Evolutionary conservation across 2,329 filamentous ascomycete species (phyloP).

Genomic region (Drechslera avenae): DNA sequence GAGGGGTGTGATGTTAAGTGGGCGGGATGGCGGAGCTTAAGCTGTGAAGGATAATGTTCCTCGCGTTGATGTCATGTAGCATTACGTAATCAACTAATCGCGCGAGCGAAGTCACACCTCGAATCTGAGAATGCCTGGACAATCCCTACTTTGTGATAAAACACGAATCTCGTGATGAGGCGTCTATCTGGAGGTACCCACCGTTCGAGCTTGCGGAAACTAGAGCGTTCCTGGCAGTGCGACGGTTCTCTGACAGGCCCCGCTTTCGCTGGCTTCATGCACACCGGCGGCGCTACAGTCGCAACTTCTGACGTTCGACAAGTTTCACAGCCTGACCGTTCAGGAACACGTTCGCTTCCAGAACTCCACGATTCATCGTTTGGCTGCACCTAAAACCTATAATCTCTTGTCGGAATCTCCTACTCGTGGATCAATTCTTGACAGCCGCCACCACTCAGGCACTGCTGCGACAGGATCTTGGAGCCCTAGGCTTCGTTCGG

Average conservation of each 20-base stretch:
- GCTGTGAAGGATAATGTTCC: neutral
- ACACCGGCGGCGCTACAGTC: slow-evolving; percentile 13
- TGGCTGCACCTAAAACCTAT: slow-evolving; percentile 23
- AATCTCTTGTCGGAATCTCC: slow-evolving; percentile 7
- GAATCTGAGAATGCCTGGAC: neutral
- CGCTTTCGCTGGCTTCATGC: slow-evolving; percentile 30
- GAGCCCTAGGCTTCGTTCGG: slow-evolving; percentile 15
- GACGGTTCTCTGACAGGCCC: slow-evolving; percentile 20
- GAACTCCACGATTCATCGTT: slow-evolving; percentile 9
- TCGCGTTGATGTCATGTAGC: neutral
- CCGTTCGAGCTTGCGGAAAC: neutral
- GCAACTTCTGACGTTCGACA: slow-evolving; percentile 21
- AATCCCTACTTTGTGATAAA: neutral
- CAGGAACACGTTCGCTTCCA: slow-evolving; percentile 3
- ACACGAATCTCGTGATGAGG: neutral
- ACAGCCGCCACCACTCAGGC: slow-evolving; percentile 1
- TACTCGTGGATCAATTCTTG: slow-evolving; percentile 21
- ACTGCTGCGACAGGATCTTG: slow-evolving; percentile 14
- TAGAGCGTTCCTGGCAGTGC: slow-evolving; percentile 5
- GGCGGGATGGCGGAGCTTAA: slow-evolving; percentile 7
- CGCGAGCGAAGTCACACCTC: neutral
- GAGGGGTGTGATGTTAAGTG: slow-evolving; percentile 15
- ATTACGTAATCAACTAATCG: slow-evolving; percentile 8
- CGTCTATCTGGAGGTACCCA: neutral
- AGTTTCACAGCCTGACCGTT: slow-evolving; percentile 25